Evolutionary conservation across 306 rosid species (phyloP).

Genomic region (Abrus precatorius): DNA sequence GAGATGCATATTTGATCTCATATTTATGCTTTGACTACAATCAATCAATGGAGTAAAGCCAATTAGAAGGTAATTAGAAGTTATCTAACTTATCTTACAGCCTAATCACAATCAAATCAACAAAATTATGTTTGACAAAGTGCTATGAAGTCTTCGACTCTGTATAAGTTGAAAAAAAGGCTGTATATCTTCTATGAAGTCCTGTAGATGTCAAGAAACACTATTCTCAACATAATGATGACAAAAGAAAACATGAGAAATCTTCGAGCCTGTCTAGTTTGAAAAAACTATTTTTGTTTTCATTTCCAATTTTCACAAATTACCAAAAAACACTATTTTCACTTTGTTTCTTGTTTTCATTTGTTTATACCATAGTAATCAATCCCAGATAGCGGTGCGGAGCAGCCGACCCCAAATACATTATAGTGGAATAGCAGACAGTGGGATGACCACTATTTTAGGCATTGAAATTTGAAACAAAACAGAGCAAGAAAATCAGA

Average conservation of each 20-base stretch:
- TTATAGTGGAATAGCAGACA: too few species aligned
- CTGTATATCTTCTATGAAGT: constrained; percentile 1
- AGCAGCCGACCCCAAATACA: too few species aligned
- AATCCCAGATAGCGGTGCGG: too few species aligned
- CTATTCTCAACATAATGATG: not conserved
- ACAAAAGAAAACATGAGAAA: constrained; percentile 5
- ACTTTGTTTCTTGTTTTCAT: too few species aligned
- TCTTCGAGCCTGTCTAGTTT: not conserved
- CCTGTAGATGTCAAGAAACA: not conserved
- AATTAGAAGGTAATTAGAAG: constrained; percentile 2
- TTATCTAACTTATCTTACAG: constrained; percentile 11
- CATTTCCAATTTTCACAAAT: too few species aligned
- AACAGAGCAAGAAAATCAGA: too few species aligned
- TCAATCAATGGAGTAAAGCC: not conserved
- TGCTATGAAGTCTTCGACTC: too few species aligned
- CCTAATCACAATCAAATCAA: not conserved
- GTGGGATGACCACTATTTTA: too few species aligned
- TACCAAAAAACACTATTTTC: too few species aligned
- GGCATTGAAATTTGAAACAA: too few species aligned
- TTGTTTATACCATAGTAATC: too few species aligned
- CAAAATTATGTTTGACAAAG: not conserved
- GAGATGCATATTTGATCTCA: constrained; percentile 9
- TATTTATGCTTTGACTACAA: not conserved
- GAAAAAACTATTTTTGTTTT: too few species aligned
- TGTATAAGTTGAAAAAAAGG: not conserved